These are phyloP conservation scores for Drechmeria coniospora DNA, from an alignment of 2,329 filamentous ascomycete species.

Conservation along the genomic window DNA sequence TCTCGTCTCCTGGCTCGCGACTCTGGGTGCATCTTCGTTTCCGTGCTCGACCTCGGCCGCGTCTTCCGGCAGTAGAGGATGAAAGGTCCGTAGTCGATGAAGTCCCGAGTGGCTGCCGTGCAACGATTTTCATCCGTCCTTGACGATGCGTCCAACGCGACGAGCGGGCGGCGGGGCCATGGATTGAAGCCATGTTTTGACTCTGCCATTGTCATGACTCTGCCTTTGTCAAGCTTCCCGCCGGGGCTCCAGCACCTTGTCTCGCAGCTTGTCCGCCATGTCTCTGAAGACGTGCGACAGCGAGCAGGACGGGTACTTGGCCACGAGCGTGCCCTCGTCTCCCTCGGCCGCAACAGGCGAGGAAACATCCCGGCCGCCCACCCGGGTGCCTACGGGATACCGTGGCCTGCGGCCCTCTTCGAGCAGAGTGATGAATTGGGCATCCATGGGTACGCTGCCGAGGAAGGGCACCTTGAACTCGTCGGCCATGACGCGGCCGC, in stretches of 20 bases:
- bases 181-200: too few relatives aligned
- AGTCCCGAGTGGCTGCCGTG: too few relatives aligned
- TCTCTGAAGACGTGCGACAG: constrained; percentile 51
- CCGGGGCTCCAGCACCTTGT: background rate
- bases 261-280: constrained; percentile 31
- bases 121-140: too few relatives aligned
- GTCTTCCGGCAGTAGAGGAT: too few relatives aligned
- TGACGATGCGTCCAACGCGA: too few relatives aligned
- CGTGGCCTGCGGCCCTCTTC: constrained; percentile 53
- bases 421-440: constrained; percentile 75
- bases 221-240: background rate
- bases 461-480: constrained; percentile 77
- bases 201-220: too few relatives aligned
- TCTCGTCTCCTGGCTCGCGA: too few relatives aligned
- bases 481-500: constrained; percentile 73
- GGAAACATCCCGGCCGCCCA: constrained; percentile 40
- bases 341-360: constrained; percentile 3
- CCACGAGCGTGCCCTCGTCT: constrained; percentile 34
- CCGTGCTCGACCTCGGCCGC: too few relatives aligned
- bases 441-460: constrained; percentile 80
- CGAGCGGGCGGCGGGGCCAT: too few relatives aligned
- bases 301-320: constrained; percentile 61
- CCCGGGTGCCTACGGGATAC: constrained; percentile 53
- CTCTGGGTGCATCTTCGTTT: too few relatives aligned
- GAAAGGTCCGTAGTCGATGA: too few relatives aligned